Evolutionary conservation across 306 rosid genomes (phyloP).

Genomic region (Geum urbanum): DNA sequence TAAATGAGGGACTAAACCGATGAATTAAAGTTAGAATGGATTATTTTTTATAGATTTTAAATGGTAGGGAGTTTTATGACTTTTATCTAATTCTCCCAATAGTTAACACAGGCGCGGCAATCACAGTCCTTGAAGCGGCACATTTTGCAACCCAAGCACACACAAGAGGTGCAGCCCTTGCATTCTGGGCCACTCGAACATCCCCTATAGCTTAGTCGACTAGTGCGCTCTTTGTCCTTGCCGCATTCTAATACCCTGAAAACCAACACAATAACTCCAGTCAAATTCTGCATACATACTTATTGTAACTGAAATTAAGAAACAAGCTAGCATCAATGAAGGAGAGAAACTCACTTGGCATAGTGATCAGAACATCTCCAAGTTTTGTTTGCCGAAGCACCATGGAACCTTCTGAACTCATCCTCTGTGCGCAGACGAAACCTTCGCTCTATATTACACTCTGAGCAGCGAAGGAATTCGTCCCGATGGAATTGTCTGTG

Average conservation of each 20-base stretch:
- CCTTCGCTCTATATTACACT: conserved; percentile 38
- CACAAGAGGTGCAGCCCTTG: conserved; percentile 40
- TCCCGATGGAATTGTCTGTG: conserved; percentile 37
- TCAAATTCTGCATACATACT: too few species aligned
- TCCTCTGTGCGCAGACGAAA: conserved; percentile 23
- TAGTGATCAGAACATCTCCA: conserved; percentile 41
- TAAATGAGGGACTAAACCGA: too few species aligned
- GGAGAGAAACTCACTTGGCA: conserved; percentile 25
- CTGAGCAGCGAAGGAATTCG: conserved; percentile 33
- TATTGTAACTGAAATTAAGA: not conserved
- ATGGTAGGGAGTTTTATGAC: too few species aligned
- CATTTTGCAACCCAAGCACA: conserved; percentile 43
- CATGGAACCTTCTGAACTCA: conserved; percentile 29
- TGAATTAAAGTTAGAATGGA: too few species aligned
- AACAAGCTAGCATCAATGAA: not conserved
- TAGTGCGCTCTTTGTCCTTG: conserved; percentile 32
- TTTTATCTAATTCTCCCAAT: too few species aligned
- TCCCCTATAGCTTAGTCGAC: conserved; percentile 30
- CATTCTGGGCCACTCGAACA: conserved; percentile 33
- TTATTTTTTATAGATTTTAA: too few species aligned
- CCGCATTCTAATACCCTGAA: conserved; percentile 35
- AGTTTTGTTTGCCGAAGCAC: conserved; percentile 12
- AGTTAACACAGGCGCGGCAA: conserved; percentile 46
- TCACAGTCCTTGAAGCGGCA: conserved; percentile 51
- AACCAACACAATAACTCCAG: too few species aligned